Evolutionary conservation across 2,329 filamentous ascomycete species (phyloP).

Genomic region (Didymellaceae sp.): DNA sequence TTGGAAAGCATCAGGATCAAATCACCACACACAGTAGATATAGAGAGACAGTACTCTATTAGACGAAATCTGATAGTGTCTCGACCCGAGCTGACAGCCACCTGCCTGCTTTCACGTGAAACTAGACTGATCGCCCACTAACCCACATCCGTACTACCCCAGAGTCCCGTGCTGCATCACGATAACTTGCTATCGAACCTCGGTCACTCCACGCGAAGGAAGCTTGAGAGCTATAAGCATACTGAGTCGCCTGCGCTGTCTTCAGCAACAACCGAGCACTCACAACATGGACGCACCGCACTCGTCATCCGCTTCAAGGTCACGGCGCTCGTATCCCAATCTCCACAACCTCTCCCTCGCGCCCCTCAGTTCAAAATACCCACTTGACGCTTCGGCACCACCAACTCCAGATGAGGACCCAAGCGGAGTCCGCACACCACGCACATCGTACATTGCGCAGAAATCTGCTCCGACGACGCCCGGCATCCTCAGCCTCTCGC

Average conservation of each 20-base stretch:
- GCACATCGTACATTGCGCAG: conserved; percentile 56
- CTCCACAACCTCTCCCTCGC: conserved; percentile 67
- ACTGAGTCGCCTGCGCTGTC: not conserved
- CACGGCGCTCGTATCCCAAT: conserved; percentile 64
- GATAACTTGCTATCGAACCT: conserved; percentile 28
- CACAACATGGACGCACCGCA: conserved; percentile 33
- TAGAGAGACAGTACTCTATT: too few species aligned
- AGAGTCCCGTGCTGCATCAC: conserved; percentile 28
- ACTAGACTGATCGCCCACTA: conserved; percentile 25
- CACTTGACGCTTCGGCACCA: conserved; percentile 53
- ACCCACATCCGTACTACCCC: conserved; percentile 22
- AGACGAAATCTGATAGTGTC: too few species aligned
- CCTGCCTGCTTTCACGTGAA: conserved; percentile 29
- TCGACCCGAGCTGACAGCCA: too few species aligned
- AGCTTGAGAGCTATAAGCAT: conserved; percentile 12
- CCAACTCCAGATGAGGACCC: conserved; percentile 40
- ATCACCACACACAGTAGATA: too few species aligned
- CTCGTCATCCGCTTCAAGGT: conserved; percentile 32
- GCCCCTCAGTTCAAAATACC: conserved; percentile 63
- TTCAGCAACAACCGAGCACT: not conserved
- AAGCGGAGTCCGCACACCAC: conserved; percentile 35
- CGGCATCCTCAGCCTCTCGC: conserved; percentile 54
- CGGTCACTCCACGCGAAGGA: conserved; percentile 31
- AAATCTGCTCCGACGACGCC: conserved; percentile 58
- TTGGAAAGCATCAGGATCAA: too few species aligned